phyloP scores from a whole-genome alignment of 345 rosid species.

The Eucalyptus curtisii region DNA sequence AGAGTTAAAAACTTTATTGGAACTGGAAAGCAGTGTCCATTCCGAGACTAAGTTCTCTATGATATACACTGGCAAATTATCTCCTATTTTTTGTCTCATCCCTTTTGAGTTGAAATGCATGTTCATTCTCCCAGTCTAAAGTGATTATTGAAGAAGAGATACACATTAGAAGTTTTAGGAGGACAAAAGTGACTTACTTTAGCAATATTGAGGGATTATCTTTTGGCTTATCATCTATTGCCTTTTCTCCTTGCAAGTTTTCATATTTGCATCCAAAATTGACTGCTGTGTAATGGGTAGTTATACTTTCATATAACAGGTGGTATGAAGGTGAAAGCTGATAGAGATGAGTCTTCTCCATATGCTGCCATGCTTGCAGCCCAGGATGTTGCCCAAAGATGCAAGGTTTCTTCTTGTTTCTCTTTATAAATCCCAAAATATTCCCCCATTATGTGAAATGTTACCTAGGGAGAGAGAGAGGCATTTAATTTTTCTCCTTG shows the following conservation, averaged over 20 bases:
- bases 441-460: neutral
- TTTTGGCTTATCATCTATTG: neutral
- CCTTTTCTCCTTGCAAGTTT: neutral
- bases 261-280: neutral
- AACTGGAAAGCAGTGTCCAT: neutral
- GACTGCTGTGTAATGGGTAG: neutral
- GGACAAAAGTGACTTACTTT: neutral
- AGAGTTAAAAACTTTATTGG: neutral
- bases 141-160: neutral
- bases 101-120: neutral
- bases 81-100: neutral
- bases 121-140: neutral
- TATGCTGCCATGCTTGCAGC: constrained; percentile 97
- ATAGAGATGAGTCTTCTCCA: constrained; percentile 84
- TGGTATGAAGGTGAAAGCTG: constrained; percentile 92
- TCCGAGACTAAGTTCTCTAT: neutral
- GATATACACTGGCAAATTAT: neutral
- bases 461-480: neutral
- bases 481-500: neutral
- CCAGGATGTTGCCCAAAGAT: constrained; percentile 70
- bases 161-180: neutral
- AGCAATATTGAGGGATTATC: neutral
- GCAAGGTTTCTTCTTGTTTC: constrained; percentile 39
- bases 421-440: neutral
- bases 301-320: neutral